Evolutionary conservation across 805 yeast genomes (phyloP).

Genomic region (Kodamaea laetipori): DNA sequence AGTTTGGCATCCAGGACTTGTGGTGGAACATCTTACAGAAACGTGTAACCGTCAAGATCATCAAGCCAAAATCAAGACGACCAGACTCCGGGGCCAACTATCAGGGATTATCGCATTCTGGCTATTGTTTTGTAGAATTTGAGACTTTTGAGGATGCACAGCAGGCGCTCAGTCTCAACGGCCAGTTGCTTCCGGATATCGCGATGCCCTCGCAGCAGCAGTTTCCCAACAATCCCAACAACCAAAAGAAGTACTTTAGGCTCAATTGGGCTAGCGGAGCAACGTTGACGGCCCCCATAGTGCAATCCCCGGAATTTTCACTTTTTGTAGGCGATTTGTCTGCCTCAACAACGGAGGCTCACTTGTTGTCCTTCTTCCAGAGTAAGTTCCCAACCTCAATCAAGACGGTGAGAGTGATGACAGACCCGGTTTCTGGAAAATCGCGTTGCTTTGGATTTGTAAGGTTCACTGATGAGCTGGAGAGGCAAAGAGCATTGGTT

Average conservation of each 20-base stretch:
- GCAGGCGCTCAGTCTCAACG: constrained; percentile 65
- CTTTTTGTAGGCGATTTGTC: constrained; percentile 82
- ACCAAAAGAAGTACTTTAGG: constrained; percentile 63
- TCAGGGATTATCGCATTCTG: constrained; percentile 42
- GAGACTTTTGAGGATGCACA: constrained; percentile 68
- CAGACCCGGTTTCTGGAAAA: constrained; percentile 77
- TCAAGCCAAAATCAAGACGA: constrained; percentile 45
- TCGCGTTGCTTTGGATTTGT: constrained; percentile 83
- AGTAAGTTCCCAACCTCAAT: constrained; percentile 61
- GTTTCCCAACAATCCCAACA: constrained; percentile 44
- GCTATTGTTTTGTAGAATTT: constrained; percentile 81
- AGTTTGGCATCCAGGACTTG: constrained; percentile 50
- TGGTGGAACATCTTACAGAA: constrained; percentile 63
- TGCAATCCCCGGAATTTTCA: constrained; percentile 74
- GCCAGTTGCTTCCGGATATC: constrained; percentile 61
- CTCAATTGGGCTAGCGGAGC: constrained; percentile 87
- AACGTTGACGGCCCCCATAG: constrained; percentile 67
- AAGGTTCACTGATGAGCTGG: constrained; percentile 68
- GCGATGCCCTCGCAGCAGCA: constrained; percentile 48
- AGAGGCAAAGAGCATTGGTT: constrained; percentile 63
- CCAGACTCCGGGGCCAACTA: constrained; percentile 20
- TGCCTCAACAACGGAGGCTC: constrained; percentile 80
- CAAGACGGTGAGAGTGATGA: constrained; percentile 82
- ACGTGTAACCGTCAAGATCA: constrained; percentile 65
- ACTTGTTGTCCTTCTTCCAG: constrained; percentile 70